A percentile compares a stretch with the other conserved stretches of the same genome.
Evolutionary conservation across 2,329 filamentous ascomycete species (phyloP).

Genomic region (Alternaria alternata): DNA sequence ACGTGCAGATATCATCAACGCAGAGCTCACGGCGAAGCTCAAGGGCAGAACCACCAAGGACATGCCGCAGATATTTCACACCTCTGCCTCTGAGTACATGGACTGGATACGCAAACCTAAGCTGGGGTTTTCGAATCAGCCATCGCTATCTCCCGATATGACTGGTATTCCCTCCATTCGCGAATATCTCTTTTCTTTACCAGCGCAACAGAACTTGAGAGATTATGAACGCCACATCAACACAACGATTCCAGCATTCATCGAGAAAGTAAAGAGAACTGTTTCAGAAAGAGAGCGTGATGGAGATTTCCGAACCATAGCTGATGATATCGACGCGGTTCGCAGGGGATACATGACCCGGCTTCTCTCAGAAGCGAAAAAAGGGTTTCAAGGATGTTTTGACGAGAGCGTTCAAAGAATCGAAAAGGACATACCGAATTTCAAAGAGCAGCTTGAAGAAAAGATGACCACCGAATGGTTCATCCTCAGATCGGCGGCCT

Average conservation of each 20-base stretch:
- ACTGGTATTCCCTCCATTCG: slow-evolving; percentile 30
- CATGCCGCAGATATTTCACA: slow-evolving; percentile 13
- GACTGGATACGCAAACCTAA: slow-evolving; percentile 16
- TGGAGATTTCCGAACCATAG: slow-evolving; percentile 26
- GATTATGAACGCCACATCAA: slow-evolving; percentile 23
- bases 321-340: slow-evolving; percentile 20
- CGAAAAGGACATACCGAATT: background rate
- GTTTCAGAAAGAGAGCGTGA: slow-evolving; percentile 7
- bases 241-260: slow-evolving; percentile 8
- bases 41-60: background rate
- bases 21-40: no score
- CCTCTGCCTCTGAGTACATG: slow-evolving; percentile 31
- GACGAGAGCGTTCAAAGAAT: no score
- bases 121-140: slow-evolving; percentile 1
- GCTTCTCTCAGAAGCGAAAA: no score
- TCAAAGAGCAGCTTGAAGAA: slow-evolving; percentile 55
- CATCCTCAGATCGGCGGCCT: no score
- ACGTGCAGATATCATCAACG: no score
- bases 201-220: slow-evolving; percentile 21
- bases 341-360: slow-evolving; percentile 15
- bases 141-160: slow-evolving; percentile 15
- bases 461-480: slow-evolving; percentile 48
- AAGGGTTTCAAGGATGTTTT: no score
- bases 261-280: slow-evolving; percentile 23
- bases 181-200: slow-evolving; percentile 20